Base-by-base conservation (phyloP, 257 asterid species). In the Scutellaria barbata region DNA sequence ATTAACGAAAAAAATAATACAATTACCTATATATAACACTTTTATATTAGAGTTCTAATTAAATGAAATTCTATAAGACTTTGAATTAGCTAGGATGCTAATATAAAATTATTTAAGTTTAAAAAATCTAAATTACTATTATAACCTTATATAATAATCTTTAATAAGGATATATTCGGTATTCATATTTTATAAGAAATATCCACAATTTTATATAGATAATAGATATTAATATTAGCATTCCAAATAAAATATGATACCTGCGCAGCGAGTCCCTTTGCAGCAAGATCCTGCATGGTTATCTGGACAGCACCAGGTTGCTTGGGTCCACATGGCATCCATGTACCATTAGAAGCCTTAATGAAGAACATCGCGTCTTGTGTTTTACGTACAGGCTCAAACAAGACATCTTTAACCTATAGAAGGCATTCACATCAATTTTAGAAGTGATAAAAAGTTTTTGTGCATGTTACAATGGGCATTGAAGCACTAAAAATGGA, bases 381-480 rank as follows among this genome's bases (percentile, higher is more conserved):
- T 0, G 99, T 95, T 78, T 95, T 95, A 13, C 99, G 95, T 45
- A 95, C 95, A 47, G 99, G 99, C 80, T 95, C 98, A 76, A 95
- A 92, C 47, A 95, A 83, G 40, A 95, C 99, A 69, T 95, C 98
- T 80, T 95, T 95, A 56, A 95, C 99, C 99, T 95, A 71, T 78
- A 33, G 63, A 55, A 76, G 58, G 10, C 72, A 72, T 57, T 51
- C 59, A 46, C 61, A 71, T 10, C 18, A 66, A n/a, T 41, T 55
- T 17, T 30, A 61, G 6, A 25, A 13, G 40, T n/a, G 16, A 48
- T 25, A 3, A 63, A 50, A 62, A 8, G 16, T 25, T 25, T 25
- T 13, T 8, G n/a, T 16, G n/a, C 75, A 52, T 63, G 72, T 46
- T 25, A 22, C 4, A 12, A 59, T 63, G 13, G 10, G 46, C 25